Base-by-base conservation (phyloP, 2,329 filamentous ascomycete species). In the Bipolaris cookei region DNA sequence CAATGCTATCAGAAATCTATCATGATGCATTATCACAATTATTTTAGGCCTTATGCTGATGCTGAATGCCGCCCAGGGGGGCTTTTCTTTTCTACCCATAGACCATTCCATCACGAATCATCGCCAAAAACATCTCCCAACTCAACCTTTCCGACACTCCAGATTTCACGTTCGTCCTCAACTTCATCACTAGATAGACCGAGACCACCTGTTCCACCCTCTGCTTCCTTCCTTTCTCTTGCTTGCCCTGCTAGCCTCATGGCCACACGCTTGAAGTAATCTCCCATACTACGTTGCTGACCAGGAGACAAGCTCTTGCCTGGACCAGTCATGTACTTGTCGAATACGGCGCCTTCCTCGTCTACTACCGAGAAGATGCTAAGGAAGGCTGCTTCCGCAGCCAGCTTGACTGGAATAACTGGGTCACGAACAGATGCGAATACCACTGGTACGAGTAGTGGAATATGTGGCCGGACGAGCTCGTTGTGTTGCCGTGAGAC, bases 181-280 rank as follows among this genome's bases (percentile, higher is more conserved):
- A 87, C 81, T 80, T 99, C 95, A 76, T 99, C 95, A 72, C 91
- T 92, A 32, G 89, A 90, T 68, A 99, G 76, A 0, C 93, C 93
- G 47, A 98, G 74, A 0, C 92, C 92, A 44, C 93, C 93, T 56
- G 89, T 85, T 6, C 94, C 95, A 60, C 93, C 94, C 74, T 97
- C 93, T 0, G 95, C 95, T 66, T 97, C 93, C 71, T 87, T 90
- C 67, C 95, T 85, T 80, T 99, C 95, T 61, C 92, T 85, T 1
- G 91, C 92, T 76, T 98, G 95, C 16, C 82, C 85, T n/a, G 90
- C 94, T 18, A 98, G 79, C 66, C 93, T 86, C 70, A 94, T 77
- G 1, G 92, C 92, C 63, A 99, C 91, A 39, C 95, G 84, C 83
- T 97, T 97, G 81, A 98, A 98, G 80, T 99, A 99, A 76, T 99